These are phyloP conservation scores for Mortierella polycephala DNA, from an alignment of 371 early-diverging fungal genomes.

Conservation along the genomic window DNA sequence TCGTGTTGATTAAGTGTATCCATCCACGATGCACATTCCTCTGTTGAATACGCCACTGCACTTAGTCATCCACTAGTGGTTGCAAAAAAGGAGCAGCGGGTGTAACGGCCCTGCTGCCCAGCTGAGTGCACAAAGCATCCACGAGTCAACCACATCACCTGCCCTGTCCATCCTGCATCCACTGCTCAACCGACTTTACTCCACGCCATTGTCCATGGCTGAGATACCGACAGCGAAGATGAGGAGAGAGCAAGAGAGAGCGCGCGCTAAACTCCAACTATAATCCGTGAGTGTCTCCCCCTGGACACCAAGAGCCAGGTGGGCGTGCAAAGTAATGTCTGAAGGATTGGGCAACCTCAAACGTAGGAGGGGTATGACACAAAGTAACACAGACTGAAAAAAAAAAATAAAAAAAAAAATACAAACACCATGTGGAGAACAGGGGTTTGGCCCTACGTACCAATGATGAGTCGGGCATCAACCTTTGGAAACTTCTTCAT, in stretches of 20 bases:
- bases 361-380: neutral
- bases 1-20: no score
- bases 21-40: no score
- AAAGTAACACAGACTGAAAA: neutral
- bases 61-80: neutral
- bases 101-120: no score
- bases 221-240: constrained; percentile 6
- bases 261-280: neutral
- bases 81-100: neutral
- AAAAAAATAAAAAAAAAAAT: constrained; percentile 60
- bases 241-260: constrained; percentile 6
- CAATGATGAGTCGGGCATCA: constrained; percentile 80
- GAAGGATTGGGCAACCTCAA: constrained; percentile 21
- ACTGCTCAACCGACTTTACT: neutral
- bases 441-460: constrained; percentile 47
- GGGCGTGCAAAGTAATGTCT: constrained; percentile 7
- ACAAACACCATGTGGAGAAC: constrained; percentile 56
- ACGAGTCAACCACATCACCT: constrained; percentile 12
- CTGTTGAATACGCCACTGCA: no score
- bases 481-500: constrained; percentile 75
- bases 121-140: constrained; percentile 1
- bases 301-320: constrained; percentile 3
- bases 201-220: neutral
- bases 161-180: constrained; percentile 9
- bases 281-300: neutral